These are phyloP conservation scores for Camelina neglecta DNA, from an alignment of 345 rosid species.

Conservation along the genomic window DNA sequence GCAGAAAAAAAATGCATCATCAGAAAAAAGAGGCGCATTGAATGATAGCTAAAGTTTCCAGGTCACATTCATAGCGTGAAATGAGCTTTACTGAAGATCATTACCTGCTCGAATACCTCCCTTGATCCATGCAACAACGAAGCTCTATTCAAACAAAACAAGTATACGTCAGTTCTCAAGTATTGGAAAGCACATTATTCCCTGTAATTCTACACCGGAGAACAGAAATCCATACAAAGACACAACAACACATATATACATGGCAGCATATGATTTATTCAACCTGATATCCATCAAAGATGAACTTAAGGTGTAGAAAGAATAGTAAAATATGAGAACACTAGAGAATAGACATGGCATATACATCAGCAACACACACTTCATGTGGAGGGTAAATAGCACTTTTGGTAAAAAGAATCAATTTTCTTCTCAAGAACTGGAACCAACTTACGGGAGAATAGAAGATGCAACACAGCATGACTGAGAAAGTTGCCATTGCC, in stretches of 20 bases:
- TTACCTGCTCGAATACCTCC: constrained; percentile 85
- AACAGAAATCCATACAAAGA: constrained; percentile 14
- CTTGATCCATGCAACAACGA: constrained; percentile 88
- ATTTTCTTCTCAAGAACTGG: constrained; percentile 16
- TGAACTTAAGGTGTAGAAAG: constrained; percentile 14
- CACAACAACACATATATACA: constrained; percentile 19
- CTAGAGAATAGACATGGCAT: constrained; percentile 4
- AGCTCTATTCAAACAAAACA: constrained; percentile 60
- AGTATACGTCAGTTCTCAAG: constrained; percentile 25
- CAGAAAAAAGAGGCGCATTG: constrained; percentile 9
- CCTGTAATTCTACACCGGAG: neutral
- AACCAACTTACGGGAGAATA: constrained; percentile 83
- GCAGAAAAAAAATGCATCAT: constrained; percentile 28
- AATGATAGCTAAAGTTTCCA: constrained; percentile 20
- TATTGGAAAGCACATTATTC: constrained; percentile 24
- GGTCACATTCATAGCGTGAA: constrained; percentile 19
- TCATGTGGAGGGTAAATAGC: constrained; percentile 20
- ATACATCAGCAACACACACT: constrained; percentile 21
- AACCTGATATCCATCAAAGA: constrained; percentile 14
- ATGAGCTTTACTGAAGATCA: constrained; percentile 22
- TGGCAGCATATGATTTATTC: constrained; percentile 7
- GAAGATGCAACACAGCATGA: constrained; percentile 75
- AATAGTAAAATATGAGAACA: constrained; percentile 12
- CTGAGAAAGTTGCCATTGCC: constrained; percentile 96
- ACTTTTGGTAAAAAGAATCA: constrained; percentile 16